phyloP scores from a whole-genome alignment of 2,329 filamentous ascomycete genomes.

The Raffaelea albimanens region DNA sequence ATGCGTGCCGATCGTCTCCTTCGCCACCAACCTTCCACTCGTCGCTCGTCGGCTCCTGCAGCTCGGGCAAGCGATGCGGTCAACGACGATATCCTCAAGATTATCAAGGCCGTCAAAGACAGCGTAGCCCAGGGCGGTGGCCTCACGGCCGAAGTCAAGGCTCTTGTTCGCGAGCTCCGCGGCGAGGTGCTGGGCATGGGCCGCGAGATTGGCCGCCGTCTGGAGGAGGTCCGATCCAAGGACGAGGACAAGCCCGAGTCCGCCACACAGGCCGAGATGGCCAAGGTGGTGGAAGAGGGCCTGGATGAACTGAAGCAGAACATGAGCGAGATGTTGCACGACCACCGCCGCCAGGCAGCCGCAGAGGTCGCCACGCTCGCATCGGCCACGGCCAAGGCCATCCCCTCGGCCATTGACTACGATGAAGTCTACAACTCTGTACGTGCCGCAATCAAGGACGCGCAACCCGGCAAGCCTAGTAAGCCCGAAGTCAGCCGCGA shows the following conservation, averaged over 20 bases:
- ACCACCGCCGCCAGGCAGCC: conserved; percentile 61
- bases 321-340: conserved; percentile 68
- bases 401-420: conserved; percentile 52
- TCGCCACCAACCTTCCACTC: conserved; percentile 30
- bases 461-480: conserved; percentile 31
- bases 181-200: conserved; percentile 95
- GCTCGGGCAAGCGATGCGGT: conserved; percentile 45
- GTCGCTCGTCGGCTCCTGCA: conserved; percentile 34
- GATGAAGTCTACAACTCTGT: conserved; percentile 81
- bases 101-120: conserved; percentile 81
- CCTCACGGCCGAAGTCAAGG: conserved; percentile 85
- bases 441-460: conserved; percentile 61
- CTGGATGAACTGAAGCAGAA: conserved; percentile 76
- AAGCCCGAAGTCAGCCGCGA: conserved; percentile 57
- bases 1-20: conserved; percentile 34
- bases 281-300: conserved; percentile 68
- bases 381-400: conserved; percentile 43
- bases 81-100: conserved; percentile 71
- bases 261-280: conserved; percentile 60
- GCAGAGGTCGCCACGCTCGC: conserved; percentile 32
- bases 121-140: conserved; percentile 83
- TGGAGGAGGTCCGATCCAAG: conserved; percentile 57
- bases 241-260: conserved; percentile 36
- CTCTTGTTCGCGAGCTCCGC: conserved; percentile 77
- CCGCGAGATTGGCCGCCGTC: conserved; percentile 73